Evolutionary conservation across 108 stramenopile species (phyloP).

Genomic region (Discostella stelligeroides): DNA sequence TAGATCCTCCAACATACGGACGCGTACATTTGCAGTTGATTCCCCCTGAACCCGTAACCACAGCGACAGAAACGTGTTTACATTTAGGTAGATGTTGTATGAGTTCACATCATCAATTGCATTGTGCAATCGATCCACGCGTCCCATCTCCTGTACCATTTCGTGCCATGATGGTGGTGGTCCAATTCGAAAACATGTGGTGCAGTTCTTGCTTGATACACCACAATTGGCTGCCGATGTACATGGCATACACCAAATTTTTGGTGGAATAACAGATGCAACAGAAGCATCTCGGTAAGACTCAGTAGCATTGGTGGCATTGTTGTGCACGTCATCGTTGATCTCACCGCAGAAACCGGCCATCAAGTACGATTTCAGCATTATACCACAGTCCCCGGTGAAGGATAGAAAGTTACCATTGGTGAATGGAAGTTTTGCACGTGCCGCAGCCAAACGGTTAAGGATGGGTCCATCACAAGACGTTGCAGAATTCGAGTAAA

Average conservation of each 20-base stretch:
- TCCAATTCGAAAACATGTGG: neutral
- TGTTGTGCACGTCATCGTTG: neutral
- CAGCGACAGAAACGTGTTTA: neutral
- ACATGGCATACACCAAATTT: neutral
- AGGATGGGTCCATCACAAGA: neutral
- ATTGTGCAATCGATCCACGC: neutral
- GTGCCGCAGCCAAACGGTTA: neutral
- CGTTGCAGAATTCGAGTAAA: no score
- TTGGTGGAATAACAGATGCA: no score
- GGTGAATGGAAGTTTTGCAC: neutral
- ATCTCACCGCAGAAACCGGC: conserved; percentile 2
- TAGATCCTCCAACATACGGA: neutral
- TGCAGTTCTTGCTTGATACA: neutral
- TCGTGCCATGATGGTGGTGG: no score
- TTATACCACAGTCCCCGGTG: conserved; percentile 13
- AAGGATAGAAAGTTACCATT: neutral
- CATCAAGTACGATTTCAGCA: conserved; percentile 21
- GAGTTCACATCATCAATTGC: neutral
- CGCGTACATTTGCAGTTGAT: neutral
- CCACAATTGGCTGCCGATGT: neutral
- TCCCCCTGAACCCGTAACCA: neutral
- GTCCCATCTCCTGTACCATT: conserved; percentile 1
- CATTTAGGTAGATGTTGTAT: neutral
- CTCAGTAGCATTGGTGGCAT: no score
- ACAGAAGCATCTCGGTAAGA: no score